Conservation (phyloP, 148 eudicot genomes). For the Rhododendron ovatum region DNA sequence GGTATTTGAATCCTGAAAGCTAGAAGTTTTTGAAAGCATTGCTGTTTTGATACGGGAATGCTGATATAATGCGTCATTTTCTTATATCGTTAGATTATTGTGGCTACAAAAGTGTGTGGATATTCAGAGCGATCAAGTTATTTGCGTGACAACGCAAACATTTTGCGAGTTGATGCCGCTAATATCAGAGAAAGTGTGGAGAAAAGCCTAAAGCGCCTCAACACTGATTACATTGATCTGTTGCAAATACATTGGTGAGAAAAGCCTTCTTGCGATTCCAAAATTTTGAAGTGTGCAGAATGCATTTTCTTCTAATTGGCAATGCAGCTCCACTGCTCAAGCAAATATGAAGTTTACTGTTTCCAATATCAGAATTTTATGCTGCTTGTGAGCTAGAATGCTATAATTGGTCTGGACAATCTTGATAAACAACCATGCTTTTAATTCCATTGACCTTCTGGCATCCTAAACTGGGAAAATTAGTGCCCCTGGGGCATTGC, state of each 20-base stretch:
- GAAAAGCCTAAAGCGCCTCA: conserved; percentile 90
- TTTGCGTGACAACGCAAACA: conserved; percentile 65
- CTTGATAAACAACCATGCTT: neutral
- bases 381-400: neutral
- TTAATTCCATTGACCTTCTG: neutral
- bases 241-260: conserved; percentile 90
- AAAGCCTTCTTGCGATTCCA: conserved; percentile 5
- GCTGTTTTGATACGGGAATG: neutral
- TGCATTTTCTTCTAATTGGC: neutral
- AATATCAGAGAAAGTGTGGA: conserved; percentile 95
- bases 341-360: neutral
- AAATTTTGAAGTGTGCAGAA: neutral
- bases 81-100: conserved; percentile 46
- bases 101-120: conserved; percentile 94
- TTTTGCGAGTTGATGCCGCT: conserved; percentile 89
- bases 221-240: conserved; percentile 82
- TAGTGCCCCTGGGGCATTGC: neutral
- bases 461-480: neutral
- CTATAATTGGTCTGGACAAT: neutral
- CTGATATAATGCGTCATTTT: conserved; percentile 13
- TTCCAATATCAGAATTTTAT: neutral
- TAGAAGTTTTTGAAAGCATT: neutral
- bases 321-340: neutral
- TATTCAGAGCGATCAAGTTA: conserved; percentile 69
- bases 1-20: neutral